Evolutionary conservation across 129 eudicot species (phyloP).

Genomic region (Scalesia atractyloides): DNA sequence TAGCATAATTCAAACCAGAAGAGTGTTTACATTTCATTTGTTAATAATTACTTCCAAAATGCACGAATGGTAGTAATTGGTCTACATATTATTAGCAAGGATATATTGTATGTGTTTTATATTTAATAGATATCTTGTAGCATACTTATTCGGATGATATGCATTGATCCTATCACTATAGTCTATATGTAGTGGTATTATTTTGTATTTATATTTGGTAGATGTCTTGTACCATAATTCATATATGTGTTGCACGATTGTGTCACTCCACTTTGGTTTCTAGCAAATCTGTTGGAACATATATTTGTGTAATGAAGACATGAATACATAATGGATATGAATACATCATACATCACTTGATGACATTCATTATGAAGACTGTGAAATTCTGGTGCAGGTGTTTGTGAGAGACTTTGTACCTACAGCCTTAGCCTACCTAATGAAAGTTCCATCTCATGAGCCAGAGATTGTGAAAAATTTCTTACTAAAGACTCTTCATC

Average conservation of each 20-base stretch:
- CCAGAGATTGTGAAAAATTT: constrained; percentile 58
- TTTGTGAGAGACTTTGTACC: constrained; percentile 70
- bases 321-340: neutral
- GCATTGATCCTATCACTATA: no score
- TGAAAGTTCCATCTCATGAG: constrained; percentile 41
- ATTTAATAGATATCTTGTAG: no score
- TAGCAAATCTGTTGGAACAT: neutral
- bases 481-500: constrained; percentile 52
- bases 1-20: constrained; percentile 9
- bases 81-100: neutral
- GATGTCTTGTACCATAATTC: no score
- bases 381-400: constrained; percentile 42
- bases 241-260: neutral
- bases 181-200: no score
- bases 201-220: no score
- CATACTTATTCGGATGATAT: no score
- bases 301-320: constrained; percentile 8
- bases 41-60: neutral
- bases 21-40: neutral
- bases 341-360: neutral
- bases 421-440: constrained; percentile 54
- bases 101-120: no score
- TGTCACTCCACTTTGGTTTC: constrained; percentile 13
- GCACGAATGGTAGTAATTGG: constrained; percentile 1
- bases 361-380: neutral